phyloP scores from a whole-genome alignment of 345 rosid species.

The Camelina hispida region DNA sequence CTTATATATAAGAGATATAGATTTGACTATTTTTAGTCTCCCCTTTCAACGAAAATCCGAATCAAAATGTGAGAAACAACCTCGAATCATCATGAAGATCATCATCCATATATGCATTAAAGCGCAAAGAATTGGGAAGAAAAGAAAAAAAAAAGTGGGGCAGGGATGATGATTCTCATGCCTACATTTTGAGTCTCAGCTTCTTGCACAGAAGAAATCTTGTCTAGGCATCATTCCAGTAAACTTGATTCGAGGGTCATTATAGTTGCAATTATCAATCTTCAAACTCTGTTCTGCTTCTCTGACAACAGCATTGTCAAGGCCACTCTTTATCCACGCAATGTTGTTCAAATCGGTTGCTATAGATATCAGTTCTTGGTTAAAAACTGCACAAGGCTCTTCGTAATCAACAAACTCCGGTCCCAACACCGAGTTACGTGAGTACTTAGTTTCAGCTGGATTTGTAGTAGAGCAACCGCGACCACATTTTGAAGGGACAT shows the following conservation, averaged over 20 bases:
- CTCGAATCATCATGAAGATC: constrained; percentile 5
- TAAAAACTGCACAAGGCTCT: constrained; percentile 60
- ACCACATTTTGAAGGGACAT: constrained; percentile 70
- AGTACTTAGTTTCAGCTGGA: constrained; percentile 35
- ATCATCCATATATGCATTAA: constrained; percentile 24
- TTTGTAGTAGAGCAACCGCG: constrained; percentile 60
- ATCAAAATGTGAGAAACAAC: constrained; percentile 16
- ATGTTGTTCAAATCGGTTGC: constrained; percentile 87
- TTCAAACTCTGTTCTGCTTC: constrained; percentile 50
- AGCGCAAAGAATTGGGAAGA: constrained; percentile 32
- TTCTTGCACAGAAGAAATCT: constrained; percentile 52
- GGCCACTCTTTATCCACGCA: constrained; percentile 84
- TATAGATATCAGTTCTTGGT: constrained; percentile 72
- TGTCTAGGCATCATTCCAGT: constrained; percentile 57
- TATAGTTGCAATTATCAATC: constrained; percentile 42
- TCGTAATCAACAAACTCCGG: constrained; percentile 84
- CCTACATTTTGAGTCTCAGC: constrained; percentile 55
- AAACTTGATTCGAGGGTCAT: constrained; percentile 57
- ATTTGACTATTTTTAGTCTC: constrained; percentile 18
- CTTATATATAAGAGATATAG: background rate
- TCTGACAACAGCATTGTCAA: constrained; percentile 55
- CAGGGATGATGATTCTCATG: constrained; percentile 13
- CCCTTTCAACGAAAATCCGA: constrained; percentile 16
- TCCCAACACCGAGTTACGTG: constrained; percentile 62
- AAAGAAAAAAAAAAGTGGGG: background rate